Evolutionary conservation across 306 rosid genomes (phyloP).

Genomic region (Cercis canadensis): DNA sequence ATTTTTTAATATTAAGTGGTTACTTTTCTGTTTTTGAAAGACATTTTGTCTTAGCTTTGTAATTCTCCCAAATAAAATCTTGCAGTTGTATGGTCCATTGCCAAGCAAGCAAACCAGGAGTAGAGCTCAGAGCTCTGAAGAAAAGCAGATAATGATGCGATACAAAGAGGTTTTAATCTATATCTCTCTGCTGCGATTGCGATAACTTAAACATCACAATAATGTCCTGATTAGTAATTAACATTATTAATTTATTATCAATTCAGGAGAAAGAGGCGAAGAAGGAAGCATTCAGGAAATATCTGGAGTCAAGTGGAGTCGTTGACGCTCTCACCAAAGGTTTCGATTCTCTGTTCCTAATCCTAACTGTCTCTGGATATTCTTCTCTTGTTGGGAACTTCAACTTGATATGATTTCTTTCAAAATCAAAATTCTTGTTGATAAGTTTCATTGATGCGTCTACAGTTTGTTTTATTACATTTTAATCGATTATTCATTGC

Average conservation of each 20-base stretch:
- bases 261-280: slow-evolving; percentile 88
- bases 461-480: background rate
- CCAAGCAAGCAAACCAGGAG: background rate
- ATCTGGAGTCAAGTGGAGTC: slow-evolving; percentile 88
- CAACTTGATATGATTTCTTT: too few relatives aligned
- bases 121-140: slow-evolving; percentile 20
- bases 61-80: background rate
- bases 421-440: too few relatives aligned
- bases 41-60: too few relatives aligned
- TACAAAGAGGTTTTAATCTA: slow-evolving; percentile 61
- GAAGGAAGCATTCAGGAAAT: slow-evolving; percentile 91
- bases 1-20: too few relatives aligned
- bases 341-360: slow-evolving; percentile 15
- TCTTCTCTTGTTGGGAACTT: too few relatives aligned
- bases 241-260: too few relatives aligned
- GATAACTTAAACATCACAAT: background rate
- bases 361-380: too few relatives aligned
- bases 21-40: too few relatives aligned
- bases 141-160: slow-evolving; percentile 63
- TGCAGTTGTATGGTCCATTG: background rate
- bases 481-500: background rate
- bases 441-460: too few relatives aligned
- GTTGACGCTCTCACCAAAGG: slow-evolving; percentile 98
- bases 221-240: background rate
- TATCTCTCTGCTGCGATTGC: background rate